Conservation (phyloP, 2,329 filamentous ascomycete species). For the Sclerotinia subarctica region DNA sequence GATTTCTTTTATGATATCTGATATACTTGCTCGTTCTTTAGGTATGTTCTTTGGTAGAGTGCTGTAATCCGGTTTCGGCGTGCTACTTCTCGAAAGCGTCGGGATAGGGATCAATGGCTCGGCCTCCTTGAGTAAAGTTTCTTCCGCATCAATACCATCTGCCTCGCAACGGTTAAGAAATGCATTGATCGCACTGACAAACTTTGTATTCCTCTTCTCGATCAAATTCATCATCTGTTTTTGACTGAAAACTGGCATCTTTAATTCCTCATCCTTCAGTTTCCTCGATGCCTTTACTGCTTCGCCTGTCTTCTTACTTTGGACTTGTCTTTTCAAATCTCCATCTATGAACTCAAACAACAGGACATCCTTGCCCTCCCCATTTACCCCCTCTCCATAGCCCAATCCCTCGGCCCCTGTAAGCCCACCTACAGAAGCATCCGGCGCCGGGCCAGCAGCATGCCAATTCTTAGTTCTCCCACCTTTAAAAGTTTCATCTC, state of each 20-base stretch:
- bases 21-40: conserved; percentile 71
- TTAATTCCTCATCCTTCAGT: conserved; percentile 73
- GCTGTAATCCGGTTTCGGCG: conserved; percentile 40
- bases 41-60: conserved; percentile 71
- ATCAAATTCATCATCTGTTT: conserved; percentile 88
- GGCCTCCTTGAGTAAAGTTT: conserved; percentile 57
- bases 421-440: conserved; percentile 55
- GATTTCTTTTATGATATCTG: conserved; percentile 82
- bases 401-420: conserved; percentile 48
- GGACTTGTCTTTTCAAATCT: conserved; percentile 78
- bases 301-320: conserved; percentile 69
- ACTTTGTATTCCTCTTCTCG: conserved; percentile 83
- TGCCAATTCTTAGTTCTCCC: conserved; percentile 51
- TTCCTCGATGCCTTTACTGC: conserved; percentile 64
- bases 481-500: conserved; percentile 62
- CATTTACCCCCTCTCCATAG: conserved; percentile 35
- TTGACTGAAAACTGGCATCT: conserved; percentile 89
- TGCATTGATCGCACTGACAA: conserved; percentile 68
- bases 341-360: conserved; percentile 92
- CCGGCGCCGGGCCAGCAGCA: conserved; percentile 49
- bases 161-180: conserved; percentile 74
- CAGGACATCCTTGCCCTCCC: conserved; percentile 63
- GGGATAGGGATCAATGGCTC: conserved; percentile 61
- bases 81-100: conserved; percentile 44
- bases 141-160: conserved; percentile 63